These are phyloP conservation scores for Colletotrichum sp. DNA, from an alignment of 2,329 filamentous ascomycete species.

Conservation along the genomic window DNA sequence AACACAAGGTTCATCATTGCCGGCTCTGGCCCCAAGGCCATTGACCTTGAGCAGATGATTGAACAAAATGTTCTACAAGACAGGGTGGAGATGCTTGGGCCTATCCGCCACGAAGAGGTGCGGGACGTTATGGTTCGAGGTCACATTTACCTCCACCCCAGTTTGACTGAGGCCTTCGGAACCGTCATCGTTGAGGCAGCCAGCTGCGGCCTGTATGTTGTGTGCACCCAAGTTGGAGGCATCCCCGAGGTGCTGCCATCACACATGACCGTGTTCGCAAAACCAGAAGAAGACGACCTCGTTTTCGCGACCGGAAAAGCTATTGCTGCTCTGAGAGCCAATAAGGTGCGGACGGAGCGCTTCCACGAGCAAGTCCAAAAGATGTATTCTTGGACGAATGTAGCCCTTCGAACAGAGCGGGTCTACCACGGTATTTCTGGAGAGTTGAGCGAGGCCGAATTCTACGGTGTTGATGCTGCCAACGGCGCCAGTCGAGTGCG, in stretches of 20 bases:
- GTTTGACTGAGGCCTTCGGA: conserved; percentile 94
- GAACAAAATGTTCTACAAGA: conserved; percentile 94
- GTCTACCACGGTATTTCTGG: conserved; percentile 95
- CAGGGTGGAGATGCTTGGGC: conserved; percentile 88
- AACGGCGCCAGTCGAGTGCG: conserved; percentile 76
- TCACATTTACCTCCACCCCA: conserved; percentile 95
- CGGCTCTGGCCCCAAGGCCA: conserved; percentile 93
- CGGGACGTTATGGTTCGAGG: conserved; percentile 97
- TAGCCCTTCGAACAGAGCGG: conserved; percentile 89
- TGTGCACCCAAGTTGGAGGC: conserved; percentile 94
- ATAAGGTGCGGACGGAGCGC: conserved; percentile 86
- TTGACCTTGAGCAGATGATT: conserved; percentile 97
- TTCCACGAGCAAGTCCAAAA: conserved; percentile 97
- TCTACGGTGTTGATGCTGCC: conserved; percentile 80
- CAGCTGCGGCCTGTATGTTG: conserved; percentile 93
- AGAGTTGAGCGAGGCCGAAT: conserved; percentile 83
- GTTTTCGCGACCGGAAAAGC: conserved; percentile 89
- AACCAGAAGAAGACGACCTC: conserved; percentile 94
- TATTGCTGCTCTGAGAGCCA: conserved; percentile 83
- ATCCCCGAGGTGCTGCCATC: conserved; percentile 95
- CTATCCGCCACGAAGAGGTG: conserved; percentile 94
- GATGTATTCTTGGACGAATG: conserved; percentile 99
- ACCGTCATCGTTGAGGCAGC: conserved; percentile 98
- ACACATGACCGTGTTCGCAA: conserved; percentile 97
- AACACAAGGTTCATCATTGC: conserved; percentile 98